phyloP scores from a whole-genome alignment of 257 asterid genomes.

The Anisodus tanguticus region DNA sequence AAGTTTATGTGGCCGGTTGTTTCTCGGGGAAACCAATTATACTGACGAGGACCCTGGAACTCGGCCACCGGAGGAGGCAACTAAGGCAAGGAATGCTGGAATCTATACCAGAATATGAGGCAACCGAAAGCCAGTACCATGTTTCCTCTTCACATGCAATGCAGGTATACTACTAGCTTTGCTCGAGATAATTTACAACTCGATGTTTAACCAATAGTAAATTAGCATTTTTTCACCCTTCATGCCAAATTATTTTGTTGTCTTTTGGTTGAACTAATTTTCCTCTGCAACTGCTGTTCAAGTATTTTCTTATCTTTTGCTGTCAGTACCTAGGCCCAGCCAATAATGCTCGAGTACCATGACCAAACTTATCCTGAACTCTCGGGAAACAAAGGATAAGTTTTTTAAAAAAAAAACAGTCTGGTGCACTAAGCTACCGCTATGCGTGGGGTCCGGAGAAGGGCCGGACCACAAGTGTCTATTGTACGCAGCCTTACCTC shows the following conservation, averaged over 20 bases:
- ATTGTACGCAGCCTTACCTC: no score
- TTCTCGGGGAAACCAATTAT: conserved; percentile 64
- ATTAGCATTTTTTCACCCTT: conserved; percentile 4
- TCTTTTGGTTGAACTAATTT: not conserved
- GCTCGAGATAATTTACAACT: no score
- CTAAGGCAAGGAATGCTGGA: conserved; percentile 60
- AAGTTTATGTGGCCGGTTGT: conserved; percentile 75
- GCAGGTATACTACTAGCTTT: conserved; percentile 44
- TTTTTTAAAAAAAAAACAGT: no score
- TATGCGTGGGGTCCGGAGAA: no score
- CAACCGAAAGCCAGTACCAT: conserved; percentile 39
- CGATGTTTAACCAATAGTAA: not conserved
- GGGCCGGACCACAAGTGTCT: no score
- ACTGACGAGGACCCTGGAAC: conserved; percentile 58
- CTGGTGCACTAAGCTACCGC: no score
- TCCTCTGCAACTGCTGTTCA: no score
- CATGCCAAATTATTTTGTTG: not conserved
- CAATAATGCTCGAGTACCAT: conserved; percentile 40
- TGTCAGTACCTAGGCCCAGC: conserved; percentile 44
- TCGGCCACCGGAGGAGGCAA: conserved; percentile 59
- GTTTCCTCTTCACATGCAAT: conserved; percentile 38
- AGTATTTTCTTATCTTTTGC: conserved; percentile 32
- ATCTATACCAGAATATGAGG: conserved; percentile 69
- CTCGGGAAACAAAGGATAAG: conserved; percentile 27
- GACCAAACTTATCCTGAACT: conserved; percentile 54